Conservation (phyloP, 164 flowering plant species). For the Cinnamomum chago region DNA sequence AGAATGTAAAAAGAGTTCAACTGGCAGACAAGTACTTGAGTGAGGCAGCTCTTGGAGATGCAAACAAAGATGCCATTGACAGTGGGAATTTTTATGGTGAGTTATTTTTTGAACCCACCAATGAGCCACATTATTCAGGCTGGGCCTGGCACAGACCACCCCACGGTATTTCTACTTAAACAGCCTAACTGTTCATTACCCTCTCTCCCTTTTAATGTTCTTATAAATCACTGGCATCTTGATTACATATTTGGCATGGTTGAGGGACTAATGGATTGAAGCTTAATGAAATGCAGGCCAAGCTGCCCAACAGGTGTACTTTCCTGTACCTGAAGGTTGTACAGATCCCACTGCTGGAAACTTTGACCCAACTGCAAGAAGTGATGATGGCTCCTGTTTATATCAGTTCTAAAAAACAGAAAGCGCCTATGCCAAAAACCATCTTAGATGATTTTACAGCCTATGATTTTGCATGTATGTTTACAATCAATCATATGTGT, state of each 20-base stretch:
- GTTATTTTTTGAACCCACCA: constrained; percentile 13
- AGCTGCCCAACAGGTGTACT: constrained; percentile 47
- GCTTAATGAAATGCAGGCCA: constrained; percentile 29
- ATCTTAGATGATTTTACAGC: too few species aligned
- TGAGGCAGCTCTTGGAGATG: constrained; percentile 47
- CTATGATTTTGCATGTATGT: too few species aligned
- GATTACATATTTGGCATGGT: too few species aligned
- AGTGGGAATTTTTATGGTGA: constrained; percentile 32
- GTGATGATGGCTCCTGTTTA: constrained; percentile 41
- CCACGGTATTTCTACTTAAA: too few species aligned
- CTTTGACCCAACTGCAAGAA: constrained; percentile 50
- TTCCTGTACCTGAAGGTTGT: constrained; percentile 53
- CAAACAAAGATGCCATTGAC: constrained; percentile 31
- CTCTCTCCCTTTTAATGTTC: background rate
- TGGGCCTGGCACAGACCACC: too few species aligned
- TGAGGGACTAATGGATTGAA: too few species aligned
- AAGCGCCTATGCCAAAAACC: too few species aligned
- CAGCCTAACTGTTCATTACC: background rate
- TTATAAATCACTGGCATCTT: background rate
- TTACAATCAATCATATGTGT: too few species aligned
- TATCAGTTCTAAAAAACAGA: constrained; percentile 12
- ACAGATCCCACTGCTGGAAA: constrained; percentile 34
- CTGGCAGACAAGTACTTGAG: constrained; percentile 41
- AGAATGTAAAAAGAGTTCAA: constrained; percentile 55
- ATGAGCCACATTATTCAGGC: background rate